Conservation (phyloP, 2,329 filamentous ascomycete species). For the Arthrinium puccinioides region DNA sequence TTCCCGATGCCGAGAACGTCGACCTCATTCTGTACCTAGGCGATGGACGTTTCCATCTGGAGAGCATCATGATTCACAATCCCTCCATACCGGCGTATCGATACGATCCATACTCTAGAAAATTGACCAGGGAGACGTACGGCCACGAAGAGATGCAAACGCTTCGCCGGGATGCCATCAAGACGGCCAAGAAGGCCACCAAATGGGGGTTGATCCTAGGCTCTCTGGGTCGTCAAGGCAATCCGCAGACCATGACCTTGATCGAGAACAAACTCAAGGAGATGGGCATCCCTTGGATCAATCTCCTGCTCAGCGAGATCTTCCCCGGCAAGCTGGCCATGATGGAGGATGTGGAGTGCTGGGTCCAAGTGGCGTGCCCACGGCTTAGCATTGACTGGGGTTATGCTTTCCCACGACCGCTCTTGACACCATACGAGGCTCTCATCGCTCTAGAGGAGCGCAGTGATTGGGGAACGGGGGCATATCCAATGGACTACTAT, state of each 20-base stretch:
- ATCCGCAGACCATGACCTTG: conserved; percentile 82
- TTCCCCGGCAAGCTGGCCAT: conserved; percentile 91
- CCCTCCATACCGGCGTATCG: conserved; percentile 83
- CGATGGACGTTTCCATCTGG: conserved; percentile 56
- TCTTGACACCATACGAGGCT: conserved; percentile 93
- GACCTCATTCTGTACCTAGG: conserved; percentile 43
- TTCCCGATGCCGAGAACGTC: conserved; percentile 50
- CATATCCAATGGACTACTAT: conserved; percentile 99
- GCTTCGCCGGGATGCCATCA: conserved; percentile 70
- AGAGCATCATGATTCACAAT: conserved; percentile 99
- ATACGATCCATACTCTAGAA: conserved; percentile 93
- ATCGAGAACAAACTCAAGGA: conserved; percentile 72
- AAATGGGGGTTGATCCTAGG: conserved; percentile 93
- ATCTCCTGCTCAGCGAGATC: conserved; percentile 86
- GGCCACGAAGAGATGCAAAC: conserved; percentile 86
- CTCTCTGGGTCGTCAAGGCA: conserved; percentile 86
- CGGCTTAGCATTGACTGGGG: conserved; percentile 97
- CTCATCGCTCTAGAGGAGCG: conserved; percentile 77
- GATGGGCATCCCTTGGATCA: conserved; percentile 72
- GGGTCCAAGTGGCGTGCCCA: conserved; percentile 98
- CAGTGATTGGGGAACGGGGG: conserved; percentile 65
- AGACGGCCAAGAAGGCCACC: conserved; percentile 60
- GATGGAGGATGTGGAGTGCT: conserved; percentile 92
- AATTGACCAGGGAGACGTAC: conserved; percentile 85
- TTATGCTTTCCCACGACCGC: conserved; percentile 82